Base-by-base conservation (phyloP, 2,329 filamentous ascomycete species). In the Penicillium griseofulvum region DNA sequence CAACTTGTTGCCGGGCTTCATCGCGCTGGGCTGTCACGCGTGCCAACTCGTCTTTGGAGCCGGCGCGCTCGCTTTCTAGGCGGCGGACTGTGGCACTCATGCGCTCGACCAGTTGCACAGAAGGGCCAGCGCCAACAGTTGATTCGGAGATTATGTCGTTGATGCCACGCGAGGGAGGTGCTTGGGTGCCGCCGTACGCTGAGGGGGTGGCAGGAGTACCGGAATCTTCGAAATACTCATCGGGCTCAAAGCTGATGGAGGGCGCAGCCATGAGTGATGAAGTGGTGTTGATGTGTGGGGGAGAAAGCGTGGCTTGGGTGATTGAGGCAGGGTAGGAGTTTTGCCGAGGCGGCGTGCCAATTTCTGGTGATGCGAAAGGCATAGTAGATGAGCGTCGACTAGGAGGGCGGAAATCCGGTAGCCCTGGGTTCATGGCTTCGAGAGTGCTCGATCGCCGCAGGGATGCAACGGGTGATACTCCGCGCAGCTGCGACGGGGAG, bases 81-180 rank as follows among this genome's bases (percentile, higher is more conserved):
- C 93, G 85, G 10, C 94, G 88, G 42, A 99, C 92, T 0, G 91
- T 90, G 3, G 92, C 90, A 68, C 90, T 95, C 90, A 99, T 96
- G 50, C 93, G 85, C 75, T 97, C 94, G 16, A 99, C 92, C 0
- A 99, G 83, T 74, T 97, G 93, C 1, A 99, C 93, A 0, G 89
- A 93, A 0, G 94, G 94, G 0, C 94, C 94, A 0, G 93, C 92
- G 0, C 87, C 93, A 9, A 91, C 88, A 0, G 93, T 97, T 0
- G 91, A 96, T 7, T 90, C 89, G 2, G 90, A 95, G 29, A 94
- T 83, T 78, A 96, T 88, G 66, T 96, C 92, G 63, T 91, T 88
- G 56, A 89, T 83, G 7, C 88, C 85, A 55, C 87, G 86, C 5
- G 74, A 70, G 48, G 64, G 48, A 44, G 29, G 61, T 7, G 74